Evolutionary conservation across 108 stramenopile species (phyloP), one percentile per base, ranked within the genome.

Genomic region (Conticribra weissflogii): DNA sequence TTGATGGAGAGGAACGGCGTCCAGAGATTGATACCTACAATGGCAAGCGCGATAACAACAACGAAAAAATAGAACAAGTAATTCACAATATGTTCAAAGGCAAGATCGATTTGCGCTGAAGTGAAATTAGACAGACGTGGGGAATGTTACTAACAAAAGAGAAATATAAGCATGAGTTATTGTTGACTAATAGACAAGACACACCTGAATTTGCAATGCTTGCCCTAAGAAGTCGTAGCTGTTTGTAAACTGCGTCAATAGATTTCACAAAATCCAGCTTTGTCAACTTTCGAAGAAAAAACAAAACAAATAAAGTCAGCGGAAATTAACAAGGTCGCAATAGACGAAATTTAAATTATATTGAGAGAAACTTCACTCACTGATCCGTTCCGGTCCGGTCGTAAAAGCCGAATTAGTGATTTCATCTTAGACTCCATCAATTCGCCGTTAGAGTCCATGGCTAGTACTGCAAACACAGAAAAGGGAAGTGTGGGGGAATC

Each of bases 201-300:
- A 47, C 30, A 64, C 63, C 56, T 45, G 84, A 74, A 58, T 86
- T 88, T 18, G 59, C 52, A 54, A 91, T 82, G 17, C 78, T 79
- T 21, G 86, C 88, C 21, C 85, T 54, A 8, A 93, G 73, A 28
- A 91, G 45, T 36, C 85, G 68, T 7, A 86, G 59, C 59, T 74
- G 52, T 54, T 93, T 90, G 72, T 89, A 93, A 7, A 93, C 78
- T 23, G 62, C 60, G 44, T 92, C 88, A 51, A 86, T 59, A 18
- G 81, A 82, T 56, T 79, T 86, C 18, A 86, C 79, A 54, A 89
- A 94, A 60, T 90, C 90, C 2, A 94, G 59, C 33, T 83, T 59
- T 3, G 75, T 71, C 27, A 91, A 47, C 32, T 66, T 9, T 5
- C 12, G 12, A 41, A 9, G 12, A 9, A 41, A 41, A 41, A 12